Base-by-base conservation (phyloP, 768 basidiomycete species). In the Hygrophorus russula region DNA sequence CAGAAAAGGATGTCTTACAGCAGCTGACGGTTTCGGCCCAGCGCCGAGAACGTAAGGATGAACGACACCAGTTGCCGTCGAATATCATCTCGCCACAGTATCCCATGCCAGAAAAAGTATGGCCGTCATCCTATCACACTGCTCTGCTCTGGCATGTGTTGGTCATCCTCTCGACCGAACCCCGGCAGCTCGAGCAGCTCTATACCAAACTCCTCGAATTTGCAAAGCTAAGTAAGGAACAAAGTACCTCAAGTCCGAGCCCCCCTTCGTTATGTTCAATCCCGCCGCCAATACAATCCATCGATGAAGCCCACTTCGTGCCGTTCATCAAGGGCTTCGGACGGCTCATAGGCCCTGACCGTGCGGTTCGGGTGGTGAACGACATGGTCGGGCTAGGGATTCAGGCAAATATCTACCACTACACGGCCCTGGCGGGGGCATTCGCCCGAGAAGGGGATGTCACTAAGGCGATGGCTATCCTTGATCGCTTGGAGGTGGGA, bases 311-410 rank as follows among this genome's bases (percentile, higher is more conserved):
- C 4, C 59, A 67, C 1, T 84, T 82, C 53, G 72, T 65, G 1
- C 68, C 75, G 0, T 82, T 82, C 53, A 56, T 81, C 32, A 55
- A 60, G 29, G 56, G 55, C 14, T 60, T 76, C 50, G 63, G 65
- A 40, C 42, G 49, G 4, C 40, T 53, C 3, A 49, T 47, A 20
- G 61, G 65, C 1, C 53, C 66, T 0, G 37, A 51, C 4, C 53
- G 55, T 20, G 73, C 70, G 0, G 51, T 61, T 0, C 46, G 50
- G 15, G 61, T 80, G 14, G 40, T 82, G 31, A 49, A 49, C n/a
- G 77, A 82, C 52, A 80, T 83, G 76, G 36, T 63, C 3, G 40
- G 51, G 5, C 51, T 70, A 0, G 70, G 69, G 3, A 48, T 82
- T 20, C 41, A 51, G 4, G 79, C 79, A 0, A 58, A 57, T 17